These are phyloP conservation scores for Heracleum sosnowskyi DNA, from an alignment of 129 eudicot species.

Conservation along the genomic window DNA sequence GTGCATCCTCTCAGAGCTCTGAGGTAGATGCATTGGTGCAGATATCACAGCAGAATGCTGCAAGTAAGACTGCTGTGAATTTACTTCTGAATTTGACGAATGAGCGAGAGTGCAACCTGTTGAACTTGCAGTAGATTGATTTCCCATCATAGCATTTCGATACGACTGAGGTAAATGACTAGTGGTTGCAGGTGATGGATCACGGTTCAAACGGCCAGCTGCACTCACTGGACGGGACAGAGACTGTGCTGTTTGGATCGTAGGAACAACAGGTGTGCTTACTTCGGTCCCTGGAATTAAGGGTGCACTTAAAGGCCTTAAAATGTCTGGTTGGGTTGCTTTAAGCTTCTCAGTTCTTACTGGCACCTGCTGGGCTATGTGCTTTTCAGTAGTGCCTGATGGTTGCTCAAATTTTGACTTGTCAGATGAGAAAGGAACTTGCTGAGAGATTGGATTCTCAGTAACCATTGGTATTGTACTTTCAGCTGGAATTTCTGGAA, in stretches of 20 bases:
- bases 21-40: conserved; percentile 32
- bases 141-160: conserved; percentile 81
- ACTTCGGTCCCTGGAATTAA: conserved; percentile 48
- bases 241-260: conserved; percentile 56
- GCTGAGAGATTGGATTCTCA: conserved; percentile 16
- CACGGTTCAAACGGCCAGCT: conserved; percentile 81
- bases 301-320: conserved; percentile 95
- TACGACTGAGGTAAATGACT: conserved; percentile 63
- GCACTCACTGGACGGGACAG: conserved; percentile 81
- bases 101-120: conserved; percentile 41
- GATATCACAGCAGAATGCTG: conserved; percentile 30
- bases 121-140: conserved; percentile 36
- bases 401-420: conserved; percentile 19
- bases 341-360: conserved; percentile 26
- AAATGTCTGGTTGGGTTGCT: conserved; percentile 30
- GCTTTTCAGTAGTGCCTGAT: conserved; percentile 34
- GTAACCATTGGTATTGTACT: conserved; percentile 33
- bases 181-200: conserved; percentile 43
- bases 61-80: conserved; percentile 39
- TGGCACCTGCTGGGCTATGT: conserved; percentile 18
- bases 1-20: conserved; percentile 47
- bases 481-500: conserved; percentile 22
- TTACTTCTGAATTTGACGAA: conserved; percentile 12
- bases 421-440: conserved; percentile 11
- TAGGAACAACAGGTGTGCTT: conserved; percentile 37